Base-by-base conservation (phyloP, 139 green algal genomes). In the Ulvella scutata region DNA sequence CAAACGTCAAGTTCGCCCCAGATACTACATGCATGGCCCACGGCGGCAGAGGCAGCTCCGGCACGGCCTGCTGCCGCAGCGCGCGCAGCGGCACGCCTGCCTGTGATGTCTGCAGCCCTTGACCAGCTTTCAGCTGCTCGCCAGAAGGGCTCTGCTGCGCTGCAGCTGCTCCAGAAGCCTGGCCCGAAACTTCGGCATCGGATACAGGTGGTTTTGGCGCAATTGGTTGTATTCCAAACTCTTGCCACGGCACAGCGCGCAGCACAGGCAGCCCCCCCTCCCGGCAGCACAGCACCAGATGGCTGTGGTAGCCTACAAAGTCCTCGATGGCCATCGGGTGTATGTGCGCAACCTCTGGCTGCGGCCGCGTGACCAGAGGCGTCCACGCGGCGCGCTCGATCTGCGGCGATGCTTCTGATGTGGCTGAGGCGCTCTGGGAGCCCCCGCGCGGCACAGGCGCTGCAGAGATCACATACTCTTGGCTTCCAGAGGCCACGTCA, bases 1-100 rank as follows among this genome's bases (percentile, higher is more conserved):
- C 7, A 38, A 78, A 84, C 37, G 90, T 81, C 3, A 77, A 61
- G 72, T 93, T 93, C 76, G 76, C 72, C 3, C 82, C 85, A 0
- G 85, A 76, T 4, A 40, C 21, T 6, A 93, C 20, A 21, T 78
- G 74, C 9, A 83, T 59, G 1, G 76, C 85, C 85, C 84, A 87
- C 26, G 36, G 0, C 0, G 82, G 83, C 37, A 90, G 82, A 10
- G 75, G 77, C 60, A 88, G 76, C 39, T 75, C 51, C 51, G 51
- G 51, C 17, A 67, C 13, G n/a, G 20, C 13, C 51, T 67, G 51
- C n/a, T n/a, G n/a, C n/a, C n/a, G n/a, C n/a, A n/a, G n/a, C n/a
- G n/a, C n/a, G n/a, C n/a, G n/a, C n/a, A n/a, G n/a, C n/a, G n/a
- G n/a, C n/a, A n/a, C n/a, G n/a, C n/a, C n/a, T n/a, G n/a, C n/a